Base-by-base conservation (phyloP, 805 yeast genomes). In the Barnettozyma sucrosica region DNA sequence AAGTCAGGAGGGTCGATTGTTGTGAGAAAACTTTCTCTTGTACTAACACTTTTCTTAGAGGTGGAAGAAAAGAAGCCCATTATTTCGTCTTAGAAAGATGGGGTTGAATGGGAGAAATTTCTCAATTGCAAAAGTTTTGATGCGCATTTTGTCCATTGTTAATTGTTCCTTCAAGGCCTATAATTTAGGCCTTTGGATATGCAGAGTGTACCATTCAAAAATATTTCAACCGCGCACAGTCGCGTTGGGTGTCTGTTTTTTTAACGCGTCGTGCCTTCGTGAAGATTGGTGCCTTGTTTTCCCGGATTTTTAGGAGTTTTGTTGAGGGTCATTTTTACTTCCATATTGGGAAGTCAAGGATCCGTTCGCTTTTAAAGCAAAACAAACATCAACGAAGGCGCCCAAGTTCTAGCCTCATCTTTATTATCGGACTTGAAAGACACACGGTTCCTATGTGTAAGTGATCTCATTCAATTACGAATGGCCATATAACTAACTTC, bases 1-100 rank as follows among this genome's bases (percentile, higher is more conserved):
- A 28, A 28, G 16, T 28, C 32, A 9, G 59, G 59, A n/a, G 55
- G 55, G 16, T 56, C 62, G 20, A 57, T 26, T 1, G 42, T 39
- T 9, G 62, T 57, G 30, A 57, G 54, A 41, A 52, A 47, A 8
- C 41, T 48, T 30, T 52, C 53, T 8, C 36, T 23, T 16, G 26
- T 11, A 7, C 39, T 37, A n/a, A 20, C 19, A 5, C 48, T 45
- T 43, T 47, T 47, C 37, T 47, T 47, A 9, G 45, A 30, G 14
- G 48, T 25, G 2, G 33, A 25, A 6, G 41, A 13, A 37, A 49
- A 49, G 26, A 47, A 47, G 3, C 47, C 45, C 47, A 49, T 45
- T 4, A 33, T n/a, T 16, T 38, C 13, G 7, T 19, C 10, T 36
- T 6, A 11, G 18, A 16, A 8, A 18, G 13, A 16, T 30, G 23